Evolutionary conservation across 1,139 yeast species (phyloP), one percentile per base, ranked within the genome.

Genomic region (Kodamaea alishanica): DNA sequence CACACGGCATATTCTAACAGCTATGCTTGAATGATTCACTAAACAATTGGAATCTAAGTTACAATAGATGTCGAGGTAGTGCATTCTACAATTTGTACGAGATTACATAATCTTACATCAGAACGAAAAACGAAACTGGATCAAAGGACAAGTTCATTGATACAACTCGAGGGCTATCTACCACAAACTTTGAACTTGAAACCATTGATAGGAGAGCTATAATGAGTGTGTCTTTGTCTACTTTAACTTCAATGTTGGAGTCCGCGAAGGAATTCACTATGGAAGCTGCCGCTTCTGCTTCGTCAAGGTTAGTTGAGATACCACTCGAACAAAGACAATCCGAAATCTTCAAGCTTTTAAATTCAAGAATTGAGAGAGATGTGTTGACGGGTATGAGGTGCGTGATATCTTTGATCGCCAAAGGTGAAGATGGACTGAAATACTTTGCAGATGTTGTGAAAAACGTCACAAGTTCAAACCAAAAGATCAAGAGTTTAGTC

Each of bases 371-470:
- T 26, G 89, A 84, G 26, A 65, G 89, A 38, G 97, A 90, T 40
- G 73, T 81, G 8, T 67, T 81, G 39, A 75, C 73, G 34, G 96
- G 96, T 1, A 73, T 92, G 77, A 84, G 83, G 52, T 78, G 84
- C 48, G 80, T 90, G 7, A 73, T 82, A n/a, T 68, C 82, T 1
- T 61, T 78, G 40, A 75, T 87, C 56, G 75, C 89, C 0, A 67
- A 77, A 41, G 90, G 88, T 7, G 80, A 75, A 44, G 81, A 76
- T 48, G 81, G 75, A 5, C 57, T 73, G 6, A 75, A 73, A 38
- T 84, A 77, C 56, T 89, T 90, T 60, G 87, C 96, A 0, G 92
- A 87, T 53, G 95, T 94, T 8, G 85, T 92, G 43, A 90, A 90
- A 61, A 89, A 89, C 58, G 81, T 90, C 33, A 85, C 90, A 3